Base-by-base conservation (phyloP, 2,329 filamentous ascomycete genomes). In the Phaeophleospora eucalypticola region DNA sequence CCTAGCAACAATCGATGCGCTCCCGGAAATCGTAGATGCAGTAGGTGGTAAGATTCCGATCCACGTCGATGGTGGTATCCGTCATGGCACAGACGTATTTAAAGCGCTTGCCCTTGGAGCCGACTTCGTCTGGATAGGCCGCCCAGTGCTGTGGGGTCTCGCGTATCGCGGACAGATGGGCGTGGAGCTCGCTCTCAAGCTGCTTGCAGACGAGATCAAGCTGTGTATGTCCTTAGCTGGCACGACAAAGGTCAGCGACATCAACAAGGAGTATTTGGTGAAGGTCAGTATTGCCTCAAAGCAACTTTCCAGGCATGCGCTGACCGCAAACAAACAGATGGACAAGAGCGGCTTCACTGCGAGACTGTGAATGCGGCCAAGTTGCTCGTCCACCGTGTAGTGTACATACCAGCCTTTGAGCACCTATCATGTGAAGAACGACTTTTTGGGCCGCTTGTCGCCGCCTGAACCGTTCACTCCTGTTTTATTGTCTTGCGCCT, bases 61-160 rank as follows among this genome's bases (percentile, higher is more conserved):
- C 16, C 72, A 84, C 36, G 76, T 86, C 14, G 83, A 86, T 56
- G 76, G 72, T 9, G 78, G 79, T 0, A 74, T 82, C 24, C 60
- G 79, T 33, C 71, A 73, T 12, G 79, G 77, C 0, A 75, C 71
- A 0, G 79, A 82, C 58, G 70, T 81, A 9, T 75, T 82, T 64
- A 82, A 82, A 59, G 78, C 78, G 1, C 60, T 79, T 2, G 72
- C 74, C 2, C 59, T 79, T 2, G 76, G 75, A 2, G 76, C 75
- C 0, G 66, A 76, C 43, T 77, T 67, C 59, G 72, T 65, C 48
- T 79, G 65, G 72, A 62, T 76, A 6, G 75, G 76, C 0, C 56
- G 75, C 15, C 69, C 71, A 4, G 65, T 71, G 9, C 64, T 78
- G 7, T 78, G 75, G 76, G 75, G 74, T 0, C 61, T 78, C 33